These are phyloP conservation scores for Populus nigra DNA, from an alignment of 345 rosid genomes.

Conservation along the genomic window DNA sequence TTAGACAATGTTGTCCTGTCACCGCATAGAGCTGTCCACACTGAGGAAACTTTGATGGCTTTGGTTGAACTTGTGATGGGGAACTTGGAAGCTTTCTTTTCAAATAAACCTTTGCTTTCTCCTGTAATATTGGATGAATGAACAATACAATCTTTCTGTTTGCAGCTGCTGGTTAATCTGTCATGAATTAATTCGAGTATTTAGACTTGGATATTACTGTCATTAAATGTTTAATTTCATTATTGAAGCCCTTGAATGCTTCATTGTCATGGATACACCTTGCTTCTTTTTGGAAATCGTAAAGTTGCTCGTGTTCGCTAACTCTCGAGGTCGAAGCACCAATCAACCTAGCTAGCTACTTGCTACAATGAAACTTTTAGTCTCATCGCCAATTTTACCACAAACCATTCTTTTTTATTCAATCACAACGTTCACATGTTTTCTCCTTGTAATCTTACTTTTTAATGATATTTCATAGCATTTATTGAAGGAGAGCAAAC, in stretches of 20 bases:
- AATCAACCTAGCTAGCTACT: too few species aligned
- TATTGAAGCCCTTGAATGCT: background rate
- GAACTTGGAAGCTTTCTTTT: constrained; percentile 13
- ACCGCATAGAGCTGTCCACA: background rate
- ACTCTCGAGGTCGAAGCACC: too few species aligned
- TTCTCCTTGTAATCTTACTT: too few species aligned
- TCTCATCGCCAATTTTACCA: too few species aligned
- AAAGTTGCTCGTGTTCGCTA: too few species aligned
- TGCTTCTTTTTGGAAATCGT: background rate
- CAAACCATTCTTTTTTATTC: too few species aligned
- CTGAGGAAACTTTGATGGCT: background rate
- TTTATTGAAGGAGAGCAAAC: too few species aligned
- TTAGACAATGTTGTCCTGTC: constrained; percentile 20
- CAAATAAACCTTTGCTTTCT: background rate
- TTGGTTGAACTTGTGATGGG: constrained; percentile 1
- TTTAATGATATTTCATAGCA: too few species aligned
- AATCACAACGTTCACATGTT: too few species aligned
- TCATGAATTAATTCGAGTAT: background rate
- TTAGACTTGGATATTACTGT: background rate
- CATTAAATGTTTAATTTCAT: too few species aligned
- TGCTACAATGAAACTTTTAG: too few species aligned
- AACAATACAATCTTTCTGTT: background rate
- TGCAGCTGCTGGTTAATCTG: background rate
- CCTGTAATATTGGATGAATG: background rate
- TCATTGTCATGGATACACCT: background rate